These are phyloP conservation scores for Polygonum maritimum DNA, from an alignment of 148 eudicot species.

Conservation along the genomic window DNA sequence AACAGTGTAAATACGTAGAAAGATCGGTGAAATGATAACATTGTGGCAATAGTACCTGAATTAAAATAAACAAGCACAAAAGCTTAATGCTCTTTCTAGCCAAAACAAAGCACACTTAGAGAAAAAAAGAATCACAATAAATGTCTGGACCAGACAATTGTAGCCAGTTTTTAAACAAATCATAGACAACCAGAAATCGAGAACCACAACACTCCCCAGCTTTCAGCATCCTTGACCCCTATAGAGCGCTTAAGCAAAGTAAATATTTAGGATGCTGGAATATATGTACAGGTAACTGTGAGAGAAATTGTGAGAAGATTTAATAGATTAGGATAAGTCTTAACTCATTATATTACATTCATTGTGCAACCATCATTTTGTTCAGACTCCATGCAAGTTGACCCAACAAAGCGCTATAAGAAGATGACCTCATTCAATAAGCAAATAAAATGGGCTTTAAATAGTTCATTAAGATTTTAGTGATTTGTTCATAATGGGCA, in stretches of 20 bases:
- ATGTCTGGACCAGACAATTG: not conserved
- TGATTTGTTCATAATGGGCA: not conserved
- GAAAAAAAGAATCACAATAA: not conserved
- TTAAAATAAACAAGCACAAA: not conserved
- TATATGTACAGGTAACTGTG: not conserved
- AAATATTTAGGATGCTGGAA: not conserved
- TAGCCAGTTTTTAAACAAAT: not conserved
- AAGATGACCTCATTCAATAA: not conserved
- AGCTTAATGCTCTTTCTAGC: not conserved
- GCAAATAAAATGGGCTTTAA: not conserved
- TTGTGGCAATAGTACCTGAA: not conserved
- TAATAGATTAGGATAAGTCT: not conserved
- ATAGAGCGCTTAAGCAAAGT: not conserved
- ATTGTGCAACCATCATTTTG: not conserved
- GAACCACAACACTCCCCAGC: not conserved
- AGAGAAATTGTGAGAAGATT: not conserved
- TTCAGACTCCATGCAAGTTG: not conserved
- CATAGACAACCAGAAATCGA: not conserved
- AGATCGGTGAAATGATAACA: slow-evolving; percentile 3
- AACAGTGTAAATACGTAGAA: not conserved
- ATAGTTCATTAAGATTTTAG: not conserved
- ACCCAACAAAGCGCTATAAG: not conserved
- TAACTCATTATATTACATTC: not conserved
- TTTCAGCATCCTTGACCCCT: not conserved
- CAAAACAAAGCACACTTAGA: not conserved